phyloP scores from a whole-genome alignment of 2,329 filamentous ascomycete species.

The Fusarium chaquense region DNA sequence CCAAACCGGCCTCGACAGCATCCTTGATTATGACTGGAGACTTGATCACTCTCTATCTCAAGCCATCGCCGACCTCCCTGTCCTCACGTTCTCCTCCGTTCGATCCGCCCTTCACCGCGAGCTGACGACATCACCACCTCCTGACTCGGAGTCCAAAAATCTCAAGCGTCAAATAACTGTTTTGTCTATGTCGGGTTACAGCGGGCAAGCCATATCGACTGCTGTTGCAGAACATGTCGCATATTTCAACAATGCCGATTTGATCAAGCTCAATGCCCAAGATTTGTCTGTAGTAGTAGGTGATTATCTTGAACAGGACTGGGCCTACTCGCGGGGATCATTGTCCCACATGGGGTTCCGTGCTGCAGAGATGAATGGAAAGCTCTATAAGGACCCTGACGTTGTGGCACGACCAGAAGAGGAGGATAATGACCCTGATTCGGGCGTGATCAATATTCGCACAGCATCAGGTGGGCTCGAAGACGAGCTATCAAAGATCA shows the following conservation, averaged over 20 bases:
- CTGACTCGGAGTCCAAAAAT: constrained; percentile 49
- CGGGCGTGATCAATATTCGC: constrained; percentile 49
- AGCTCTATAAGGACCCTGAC: constrained; percentile 62
- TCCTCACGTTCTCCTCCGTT: constrained; percentile 51
- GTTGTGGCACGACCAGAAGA: constrained; percentile 47
- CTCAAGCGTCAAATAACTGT: constrained; percentile 56
- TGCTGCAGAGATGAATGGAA: constrained; percentile 66
- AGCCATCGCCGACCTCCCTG: constrained; percentile 52
- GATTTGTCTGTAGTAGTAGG: constrained; percentile 78
- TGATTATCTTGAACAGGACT: constrained; percentile 75
- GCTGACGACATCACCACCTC: constrained; percentile 46
- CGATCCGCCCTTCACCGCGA: constrained; percentile 48
- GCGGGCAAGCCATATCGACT: constrained; percentile 54
- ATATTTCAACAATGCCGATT: constrained; percentile 70
- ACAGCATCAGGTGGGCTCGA: constrained; percentile 51
- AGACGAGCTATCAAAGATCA: constrained; percentile 60
- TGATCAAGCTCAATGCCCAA: constrained; percentile 76
- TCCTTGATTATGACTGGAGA: constrained; percentile 49
- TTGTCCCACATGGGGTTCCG: constrained; percentile 69
- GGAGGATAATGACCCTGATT: constrained; percentile 54
- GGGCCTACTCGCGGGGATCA: constrained; percentile 60
- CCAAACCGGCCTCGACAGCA: constrained; percentile 45
- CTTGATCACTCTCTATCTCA: constrained; percentile 53
- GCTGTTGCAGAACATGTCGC: constrained; percentile 73
- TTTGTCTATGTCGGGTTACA: constrained; percentile 55